Conservation (phyloP, 2,329 filamentous ascomycete genomes). For the Paecilomyces sp. region DNA sequence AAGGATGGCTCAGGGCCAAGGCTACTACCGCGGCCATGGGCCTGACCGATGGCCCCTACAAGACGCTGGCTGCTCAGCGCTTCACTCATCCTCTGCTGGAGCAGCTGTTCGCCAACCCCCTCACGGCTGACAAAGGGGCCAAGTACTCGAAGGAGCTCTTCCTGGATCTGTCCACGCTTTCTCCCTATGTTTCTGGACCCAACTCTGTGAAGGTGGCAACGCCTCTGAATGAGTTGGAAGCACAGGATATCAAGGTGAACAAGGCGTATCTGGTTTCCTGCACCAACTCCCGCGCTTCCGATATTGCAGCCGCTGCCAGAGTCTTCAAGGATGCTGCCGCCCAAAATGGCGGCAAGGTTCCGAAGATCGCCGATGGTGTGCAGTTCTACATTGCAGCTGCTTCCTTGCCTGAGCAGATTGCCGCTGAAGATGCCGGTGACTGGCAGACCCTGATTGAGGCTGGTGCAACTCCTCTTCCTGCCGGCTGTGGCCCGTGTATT, state of each 20-base stretch:
- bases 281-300: slow-evolving; percentile 77
- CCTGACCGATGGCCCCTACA: slow-evolving; percentile 40
- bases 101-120: slow-evolving; percentile 58
- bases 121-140: slow-evolving; percentile 68
- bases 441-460: slow-evolving; percentile 79
- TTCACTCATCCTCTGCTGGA: slow-evolving; percentile 71
- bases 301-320: slow-evolving; percentile 71
- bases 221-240: slow-evolving; percentile 65
- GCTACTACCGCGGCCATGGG: slow-evolving; percentile 65
- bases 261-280: slow-evolving; percentile 86
- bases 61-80: slow-evolving; percentile 44
- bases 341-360: slow-evolving; percentile 51
- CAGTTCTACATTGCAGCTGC: slow-evolving; percentile 87
- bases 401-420: slow-evolving; percentile 66
- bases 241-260: slow-evolving; percentile 68
- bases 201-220: slow-evolving; percentile 87
- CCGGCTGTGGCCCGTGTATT: slow-evolving; percentile 80
- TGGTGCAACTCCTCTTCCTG: slow-evolving; percentile 63
- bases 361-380: slow-evolving; percentile 68
- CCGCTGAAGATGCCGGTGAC: slow-evolving; percentile 72
- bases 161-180: slow-evolving; percentile 73
- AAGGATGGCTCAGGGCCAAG: slow-evolving; percentile 68
- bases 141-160: slow-evolving; percentile 77
- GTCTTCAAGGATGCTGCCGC: slow-evolving; percentile 74
- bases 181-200: slow-evolving; percentile 77